Base-by-base conservation (phyloP, 768 basidiomycete species). In the Trametes villosa region DNA sequence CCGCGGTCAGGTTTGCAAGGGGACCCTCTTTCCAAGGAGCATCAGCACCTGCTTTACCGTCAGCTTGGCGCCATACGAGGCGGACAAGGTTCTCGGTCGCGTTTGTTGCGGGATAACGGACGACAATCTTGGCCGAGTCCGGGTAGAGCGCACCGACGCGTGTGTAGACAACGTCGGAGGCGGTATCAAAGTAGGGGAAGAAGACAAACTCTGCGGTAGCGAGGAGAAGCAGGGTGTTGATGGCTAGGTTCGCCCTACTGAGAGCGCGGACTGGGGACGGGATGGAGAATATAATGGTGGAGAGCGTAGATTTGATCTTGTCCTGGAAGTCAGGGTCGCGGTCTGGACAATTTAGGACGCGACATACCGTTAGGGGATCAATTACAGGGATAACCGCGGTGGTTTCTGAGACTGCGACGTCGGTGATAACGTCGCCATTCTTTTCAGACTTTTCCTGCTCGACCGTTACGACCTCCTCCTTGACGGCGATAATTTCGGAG, bases 81-180 rank as follows among this genome's bases (percentile, higher is more conserved):
- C 79, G 71, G 36, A 79, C 68, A 31, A 70, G 53, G 33, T 53
- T 60, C 27, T 77, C 68, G 13, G 74, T 73, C 13, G 63, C 66
- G 45, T 78, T 74, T 55, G 58, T 50, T 9, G 70, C 66, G 1
- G 89, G 88, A 68, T 85, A 81, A 38, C 91, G 85, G 26, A 86
- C 81, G 34, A 81, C 74, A 42, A 92, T 77, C 70, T 89, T 91
- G 60, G 76, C 86, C 44, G 77, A 75, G 65, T 86, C 82, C 4
- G 86, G 83, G 64, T 86, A 83, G 57, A 92, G 80, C 3, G 88
- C 88, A 17, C 91, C 91, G 56, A 91, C 76, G 50, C 91, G 82
- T 3, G 85, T 83, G 71, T 88, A 93, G 13, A 77, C 73, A 60
- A 90, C 81, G 67, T 82, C 79, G 9, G 72, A 38, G 17, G 86